phyloP scores from a whole-genome alignment of 306 rosid species.

The Betula pendula region DNA sequence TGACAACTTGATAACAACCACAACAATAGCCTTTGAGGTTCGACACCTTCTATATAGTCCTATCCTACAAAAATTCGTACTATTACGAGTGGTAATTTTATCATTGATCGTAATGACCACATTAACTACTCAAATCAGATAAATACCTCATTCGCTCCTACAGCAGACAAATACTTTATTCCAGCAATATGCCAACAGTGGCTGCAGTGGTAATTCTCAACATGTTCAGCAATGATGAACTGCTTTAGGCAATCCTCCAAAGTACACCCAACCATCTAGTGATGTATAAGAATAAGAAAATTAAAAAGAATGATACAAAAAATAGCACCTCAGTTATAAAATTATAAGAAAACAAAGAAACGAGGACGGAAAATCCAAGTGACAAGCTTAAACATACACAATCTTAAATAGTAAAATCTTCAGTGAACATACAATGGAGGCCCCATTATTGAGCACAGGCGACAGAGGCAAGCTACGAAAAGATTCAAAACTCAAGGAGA shows the following conservation, averaged over 20 bases:
- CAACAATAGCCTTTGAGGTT: too few relatives aligned
- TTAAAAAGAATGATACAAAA: slow-evolving; percentile 9
- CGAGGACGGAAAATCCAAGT: slow-evolving; percentile 20
- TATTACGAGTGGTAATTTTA: too few relatives aligned
- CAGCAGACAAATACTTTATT: slow-evolving; percentile 62
- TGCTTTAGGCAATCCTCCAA: slow-evolving; percentile 79
- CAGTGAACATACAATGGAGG: slow-evolving; percentile 57
- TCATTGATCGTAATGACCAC: too few relatives aligned
- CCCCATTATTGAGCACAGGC: slow-evolving; percentile 39
- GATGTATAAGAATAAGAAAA: slow-evolving; percentile 23
- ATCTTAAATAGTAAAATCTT: slow-evolving; percentile 26
- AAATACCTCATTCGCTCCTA: slow-evolving; percentile 65
- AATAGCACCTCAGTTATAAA: slow-evolving; percentile 7
- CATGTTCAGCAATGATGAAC: slow-evolving; percentile 73
- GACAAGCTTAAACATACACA: slow-evolving; percentile 28
- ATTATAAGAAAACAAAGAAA: neutral
- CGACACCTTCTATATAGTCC: too few relatives aligned
- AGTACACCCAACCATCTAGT: slow-evolving; percentile 57
- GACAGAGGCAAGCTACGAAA: slow-evolving; percentile 88
- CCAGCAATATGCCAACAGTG: slow-evolving; percentile 87
- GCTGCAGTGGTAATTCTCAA: slow-evolving; percentile 79
- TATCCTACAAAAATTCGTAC: too few relatives aligned
- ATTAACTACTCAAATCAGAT: slow-evolving; percentile 9
- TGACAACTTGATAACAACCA: too few relatives aligned
- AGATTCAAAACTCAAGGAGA: slow-evolving; percentile 79